Evolutionary conservation across 2,329 filamentous ascomycete genomes (phyloP).

Genomic region (Coniella vitis): DNA sequence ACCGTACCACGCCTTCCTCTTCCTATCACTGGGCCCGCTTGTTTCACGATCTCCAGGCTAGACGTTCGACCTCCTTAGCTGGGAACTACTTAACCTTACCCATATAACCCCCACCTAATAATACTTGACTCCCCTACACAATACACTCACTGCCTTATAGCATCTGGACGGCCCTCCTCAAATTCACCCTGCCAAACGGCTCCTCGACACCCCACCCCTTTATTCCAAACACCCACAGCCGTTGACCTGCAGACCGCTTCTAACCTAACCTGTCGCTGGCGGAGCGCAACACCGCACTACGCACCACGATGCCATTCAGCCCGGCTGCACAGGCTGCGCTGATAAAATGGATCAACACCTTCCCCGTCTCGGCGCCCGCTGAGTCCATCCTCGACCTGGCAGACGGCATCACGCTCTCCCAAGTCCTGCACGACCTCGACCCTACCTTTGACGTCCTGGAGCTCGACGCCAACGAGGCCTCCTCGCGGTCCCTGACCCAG

Average conservation of each 20-base stretch:
- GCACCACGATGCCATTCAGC: conserved; percentile 32
- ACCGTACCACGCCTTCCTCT: no score
- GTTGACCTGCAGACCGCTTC: no score
- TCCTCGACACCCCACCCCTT: no score
- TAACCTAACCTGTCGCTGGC: background rate
- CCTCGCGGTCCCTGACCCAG: conserved; percentile 51
- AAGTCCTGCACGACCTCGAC: conserved; percentile 53
- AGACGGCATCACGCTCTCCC: conserved; percentile 48
- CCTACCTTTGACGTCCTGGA: conserved; percentile 47
- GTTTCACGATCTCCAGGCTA: no score
- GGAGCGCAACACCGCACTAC: background rate
- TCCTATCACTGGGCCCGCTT: no score
- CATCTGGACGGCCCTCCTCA: no score
- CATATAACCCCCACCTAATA: no score
- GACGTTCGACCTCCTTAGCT: background rate
- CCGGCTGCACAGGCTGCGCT: conserved; percentile 46
- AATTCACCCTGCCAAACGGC: no score
- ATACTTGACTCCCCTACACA: no score
- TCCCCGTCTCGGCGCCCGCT: conserved; percentile 37
- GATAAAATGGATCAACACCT: conserved; percentile 48
- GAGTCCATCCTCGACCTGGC: conserved; percentile 44
- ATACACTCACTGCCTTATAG: no score
- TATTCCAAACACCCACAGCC: no score
- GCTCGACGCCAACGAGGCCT: conserved; percentile 40
- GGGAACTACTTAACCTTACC: background rate